A percentile compares a stretch with the other conserved stretches of the same genome.
phyloP scores from a whole-genome alignment of 2,329 filamentous ascomycete species.

The Pseudogymnoascus sp. region DNA sequence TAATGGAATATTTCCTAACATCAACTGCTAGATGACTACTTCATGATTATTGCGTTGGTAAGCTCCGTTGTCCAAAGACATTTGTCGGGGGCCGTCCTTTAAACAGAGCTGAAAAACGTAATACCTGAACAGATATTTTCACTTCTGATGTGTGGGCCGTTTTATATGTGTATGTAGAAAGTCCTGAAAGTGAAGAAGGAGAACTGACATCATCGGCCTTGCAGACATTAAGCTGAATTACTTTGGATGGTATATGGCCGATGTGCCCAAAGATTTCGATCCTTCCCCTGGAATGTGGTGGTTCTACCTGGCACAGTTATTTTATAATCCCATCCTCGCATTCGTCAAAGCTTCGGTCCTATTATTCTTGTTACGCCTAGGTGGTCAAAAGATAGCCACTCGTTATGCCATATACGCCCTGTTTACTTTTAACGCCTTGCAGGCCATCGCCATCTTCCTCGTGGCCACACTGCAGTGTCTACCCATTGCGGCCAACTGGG shows the following conservation, averaged over 20 bases:
- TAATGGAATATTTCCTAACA: background rate
- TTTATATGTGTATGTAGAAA: background rate
- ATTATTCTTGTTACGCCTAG: conserved; percentile 37
- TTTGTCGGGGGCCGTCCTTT: background rate
- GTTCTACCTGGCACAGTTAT: conserved; percentile 28
- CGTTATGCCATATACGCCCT: conserved; percentile 24
- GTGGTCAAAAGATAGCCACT: conserved; percentile 29
- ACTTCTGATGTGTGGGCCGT: background rate
- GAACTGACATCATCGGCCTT: background rate
- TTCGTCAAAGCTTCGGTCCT: conserved; percentile 38
- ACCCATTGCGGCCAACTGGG: conserved; percentile 30
- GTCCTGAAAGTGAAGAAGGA: background rate
- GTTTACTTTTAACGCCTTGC: conserved; percentile 19
- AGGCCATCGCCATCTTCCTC: conserved; percentile 31
- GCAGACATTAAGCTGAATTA: conserved; percentile 25
- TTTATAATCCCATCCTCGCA: conserved; percentile 39
- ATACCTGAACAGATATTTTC: background rate
- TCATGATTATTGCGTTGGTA: background rate
- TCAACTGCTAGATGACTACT: background rate
- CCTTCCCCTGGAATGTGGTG: conserved; percentile 18
- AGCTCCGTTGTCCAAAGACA: background rate
- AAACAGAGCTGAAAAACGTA: background rate
- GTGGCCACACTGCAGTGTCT: conserved; percentile 32
- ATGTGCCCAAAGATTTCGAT: background rate
- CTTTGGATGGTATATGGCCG: conserved; percentile 21